Base-by-base conservation (phyloP, 192 early-diverging fungal genomes). In the Entomortierella parvispora region DNA sequence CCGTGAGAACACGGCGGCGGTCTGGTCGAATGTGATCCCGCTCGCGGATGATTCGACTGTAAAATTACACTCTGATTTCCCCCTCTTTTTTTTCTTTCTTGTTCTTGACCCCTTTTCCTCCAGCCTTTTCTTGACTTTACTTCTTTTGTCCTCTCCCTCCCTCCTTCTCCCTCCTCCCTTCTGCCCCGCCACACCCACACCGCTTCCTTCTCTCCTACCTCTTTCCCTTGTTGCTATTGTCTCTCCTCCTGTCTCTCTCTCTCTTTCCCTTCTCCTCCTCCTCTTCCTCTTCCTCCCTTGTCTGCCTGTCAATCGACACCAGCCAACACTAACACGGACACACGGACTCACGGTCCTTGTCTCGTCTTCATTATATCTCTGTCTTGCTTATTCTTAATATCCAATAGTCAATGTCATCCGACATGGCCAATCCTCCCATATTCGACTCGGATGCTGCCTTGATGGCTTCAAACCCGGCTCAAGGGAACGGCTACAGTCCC, bases 351-450 rank as follows among this genome's bases (percentile, higher is more conserved):
- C n/a, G 42, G 42, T 28, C 26, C 46, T 32, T 28, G 43, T 40
- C 15, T n/a, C 42, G 51, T 28, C 64, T 44, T 18, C 59, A 45
- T 46, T 23, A n/a, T 46, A 46, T 40, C 18, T 8, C 51, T 33
- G 33, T 54, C 45, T 55, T 56, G 22, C 32, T 34, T 28, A 53
- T 29, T 49, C 65, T 54, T 56, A n/a, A 25, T 14, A 43, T 20
- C 26, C 47, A 44, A 53, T 57, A 52, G 60, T 68, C 53, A 29
- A 68, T 68, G 65, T 68, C 74, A 29, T 68, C 74, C 46, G 61
- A 77, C 57, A 77, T 77, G 74, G 74, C 74, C 65, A 77, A 65
- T 4, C 74, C 74, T 42, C 74, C 74, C 23, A 60, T 77, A 63
- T 77, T 77, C 32, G 74, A 77, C 20, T 63, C 65, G 14, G 74